These are phyloP conservation scores for Alternaria sp. DNA, from an alignment of 2,329 filamentous ascomycete genomes.

Conservation along the genomic window DNA sequence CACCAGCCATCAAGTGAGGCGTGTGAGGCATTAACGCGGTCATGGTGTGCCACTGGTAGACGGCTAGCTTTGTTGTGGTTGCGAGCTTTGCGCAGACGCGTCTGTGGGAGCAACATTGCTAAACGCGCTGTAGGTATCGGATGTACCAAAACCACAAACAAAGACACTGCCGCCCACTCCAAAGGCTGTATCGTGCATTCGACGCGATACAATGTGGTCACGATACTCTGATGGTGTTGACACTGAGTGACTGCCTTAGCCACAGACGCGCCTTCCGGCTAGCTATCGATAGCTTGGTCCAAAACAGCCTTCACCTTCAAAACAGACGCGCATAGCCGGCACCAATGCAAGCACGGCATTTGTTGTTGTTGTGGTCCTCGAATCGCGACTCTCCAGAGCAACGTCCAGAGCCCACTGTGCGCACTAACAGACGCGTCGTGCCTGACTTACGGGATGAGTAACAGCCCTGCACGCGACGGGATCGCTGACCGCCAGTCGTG, in stretches of 20 bases:
- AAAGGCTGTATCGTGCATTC: not conserved
- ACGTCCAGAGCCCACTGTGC: constrained; percentile 2
- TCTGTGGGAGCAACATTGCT: not conserved
- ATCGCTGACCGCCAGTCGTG: constrained; percentile 36
- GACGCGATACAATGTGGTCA: constrained; percentile 3
- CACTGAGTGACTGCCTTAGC: constrained; percentile 5
- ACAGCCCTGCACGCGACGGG: constrained; percentile 22
- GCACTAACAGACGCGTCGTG: constrained; percentile 14
- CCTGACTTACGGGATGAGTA: constrained; percentile 12
- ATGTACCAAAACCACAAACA: not conserved
- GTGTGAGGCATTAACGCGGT: constrained; percentile 38
- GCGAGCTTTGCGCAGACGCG: not conserved
- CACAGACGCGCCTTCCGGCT: constrained; percentile 23
- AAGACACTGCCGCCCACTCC: not conserved
- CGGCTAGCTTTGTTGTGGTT: constrained; percentile 4
- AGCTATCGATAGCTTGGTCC: constrained; percentile 31
- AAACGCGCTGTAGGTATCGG: not conserved
- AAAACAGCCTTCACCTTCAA: constrained; percentile 22
- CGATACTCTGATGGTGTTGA: constrained; percentile 31
- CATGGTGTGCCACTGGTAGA: constrained; percentile 18
- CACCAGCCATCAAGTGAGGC: not conserved
- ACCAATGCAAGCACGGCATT: constrained; percentile 22
- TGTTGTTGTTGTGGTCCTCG: constrained; percentile 38
- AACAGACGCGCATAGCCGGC: constrained; percentile 27
- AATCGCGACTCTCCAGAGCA: constrained; percentile 37